phyloP scores from a whole-genome alignment of 805 yeast species.

The Alloascoidea africana region DNA sequence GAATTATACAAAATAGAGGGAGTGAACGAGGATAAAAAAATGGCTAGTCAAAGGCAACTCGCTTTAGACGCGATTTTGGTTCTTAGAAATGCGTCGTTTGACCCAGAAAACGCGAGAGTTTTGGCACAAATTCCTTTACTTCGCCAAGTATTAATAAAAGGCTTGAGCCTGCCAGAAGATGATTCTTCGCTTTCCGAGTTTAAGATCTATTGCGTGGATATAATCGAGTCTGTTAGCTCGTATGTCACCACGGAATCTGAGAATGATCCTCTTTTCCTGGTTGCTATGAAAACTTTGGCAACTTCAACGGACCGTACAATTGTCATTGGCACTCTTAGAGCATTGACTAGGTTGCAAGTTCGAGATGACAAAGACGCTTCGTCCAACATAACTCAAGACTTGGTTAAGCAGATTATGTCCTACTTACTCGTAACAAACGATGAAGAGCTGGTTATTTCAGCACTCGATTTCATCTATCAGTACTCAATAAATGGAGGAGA shows the following conservation, averaged over 20 bases:
- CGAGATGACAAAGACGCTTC: constrained; percentile 39
- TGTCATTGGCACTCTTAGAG: constrained; percentile 54
- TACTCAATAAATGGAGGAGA: constrained; percentile 21
- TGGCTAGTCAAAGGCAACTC: constrained; percentile 13
- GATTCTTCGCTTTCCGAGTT: constrained; percentile 36
- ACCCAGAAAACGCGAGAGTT: constrained; percentile 66
- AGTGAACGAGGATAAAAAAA: background rate
- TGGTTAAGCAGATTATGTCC: constrained; percentile 40
- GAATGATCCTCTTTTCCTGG: constrained; percentile 52
- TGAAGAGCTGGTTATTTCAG: constrained; percentile 53
- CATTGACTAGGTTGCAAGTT: constrained; percentile 67
- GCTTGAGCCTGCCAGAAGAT: constrained; percentile 17
- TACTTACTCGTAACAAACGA: constrained; percentile 51
- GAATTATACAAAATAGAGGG: background rate
- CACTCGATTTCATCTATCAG: constrained; percentile 73
- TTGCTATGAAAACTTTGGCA: constrained; percentile 34
- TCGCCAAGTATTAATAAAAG: constrained; percentile 28
- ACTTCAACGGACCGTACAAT: constrained; percentile 51
- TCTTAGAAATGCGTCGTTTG: constrained; percentile 73
- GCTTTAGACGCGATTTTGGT: constrained; percentile 43
- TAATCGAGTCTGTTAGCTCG: constrained; percentile 73
- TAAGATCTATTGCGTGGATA: constrained; percentile 54
- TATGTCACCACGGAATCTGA: constrained; percentile 62
- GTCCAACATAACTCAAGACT: constrained; percentile 26
- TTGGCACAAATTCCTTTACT: constrained; percentile 40